A percentile compares a stretch with the other conserved stretches of the same genome.
Evolutionary conservation across 257 asterid genomes (phyloP).

Genomic region (Gentiana dahurica): DNA sequence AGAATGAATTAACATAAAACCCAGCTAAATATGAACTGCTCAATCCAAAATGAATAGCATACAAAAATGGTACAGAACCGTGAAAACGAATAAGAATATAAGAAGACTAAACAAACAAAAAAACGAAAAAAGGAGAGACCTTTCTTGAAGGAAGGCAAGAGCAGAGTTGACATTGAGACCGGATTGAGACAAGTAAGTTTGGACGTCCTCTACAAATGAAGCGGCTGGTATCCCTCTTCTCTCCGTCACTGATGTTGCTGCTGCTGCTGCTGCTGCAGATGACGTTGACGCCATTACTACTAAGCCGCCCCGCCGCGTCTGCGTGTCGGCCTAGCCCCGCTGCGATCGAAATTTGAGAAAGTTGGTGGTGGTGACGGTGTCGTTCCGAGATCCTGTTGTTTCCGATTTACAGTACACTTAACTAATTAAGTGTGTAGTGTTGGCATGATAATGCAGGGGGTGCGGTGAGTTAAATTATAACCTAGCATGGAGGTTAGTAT

Average conservation of each 20-base stretch:
- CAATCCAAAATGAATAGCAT: neutral
- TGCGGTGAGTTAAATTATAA: too few relatives aligned
- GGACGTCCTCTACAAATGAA: slow-evolving; percentile 83
- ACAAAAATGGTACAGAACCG: neutral
- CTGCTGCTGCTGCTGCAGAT: slow-evolving; percentile 20
- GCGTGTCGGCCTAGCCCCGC: neutral
- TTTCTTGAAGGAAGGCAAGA: slow-evolving; percentile 86
- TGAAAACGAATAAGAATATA: neutral
- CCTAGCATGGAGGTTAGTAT: too few relatives aligned
- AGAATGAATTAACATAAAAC: neutral
- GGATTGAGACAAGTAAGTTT: slow-evolving; percentile 57
- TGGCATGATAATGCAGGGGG: slow-evolving; percentile 4
- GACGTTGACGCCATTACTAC: slow-evolving; percentile 9
- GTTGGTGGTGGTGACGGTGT: neutral
- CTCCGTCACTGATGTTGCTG: slow-evolving; percentile 26
- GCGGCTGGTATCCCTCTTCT: slow-evolving; percentile 94
- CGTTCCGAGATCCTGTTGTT: too few relatives aligned
- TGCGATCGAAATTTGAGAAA: neutral
- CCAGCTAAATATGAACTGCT: neutral
- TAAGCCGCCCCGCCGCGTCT: neutral
- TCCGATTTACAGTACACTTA: too few relatives aligned
- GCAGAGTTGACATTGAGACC: slow-evolving; percentile 73
- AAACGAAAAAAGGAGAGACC: slow-evolving; percentile 29
- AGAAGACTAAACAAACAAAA: neutral
- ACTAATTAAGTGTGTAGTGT: neutral